These are phyloP conservation scores for Avena eriantha DNA, from an alignment of 176 grass and related monocot species.

Conservation along the genomic window DNA sequence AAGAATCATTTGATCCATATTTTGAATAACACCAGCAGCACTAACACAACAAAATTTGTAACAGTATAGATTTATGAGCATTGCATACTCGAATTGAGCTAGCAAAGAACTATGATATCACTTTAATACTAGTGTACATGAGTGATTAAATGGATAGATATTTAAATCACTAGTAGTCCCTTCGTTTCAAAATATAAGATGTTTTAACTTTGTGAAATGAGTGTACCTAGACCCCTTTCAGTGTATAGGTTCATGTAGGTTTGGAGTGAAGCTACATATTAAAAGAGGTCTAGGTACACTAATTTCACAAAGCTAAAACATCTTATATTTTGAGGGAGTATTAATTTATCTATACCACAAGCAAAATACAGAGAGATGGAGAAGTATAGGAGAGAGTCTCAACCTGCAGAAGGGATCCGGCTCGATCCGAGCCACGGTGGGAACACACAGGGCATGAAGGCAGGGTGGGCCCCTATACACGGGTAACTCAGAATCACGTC, in stretches of 20 bases:
- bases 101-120: neutral
- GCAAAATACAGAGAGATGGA: too few relatives aligned
- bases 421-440: neutral
- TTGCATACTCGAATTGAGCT: neutral
- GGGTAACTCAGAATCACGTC: neutral
- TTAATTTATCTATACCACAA: too few relatives aligned
- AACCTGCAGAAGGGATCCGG: constrained; percentile 16
- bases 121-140: too few relatives aligned
- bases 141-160: neutral
- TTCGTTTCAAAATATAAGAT: too few relatives aligned
- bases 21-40: neutral
- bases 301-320: too few relatives aligned
- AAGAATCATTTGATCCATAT: neutral
- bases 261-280: too few relatives aligned
- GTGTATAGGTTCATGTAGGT: too few relatives aligned
- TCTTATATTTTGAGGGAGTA: too few relatives aligned
- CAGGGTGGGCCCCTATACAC: neutral
- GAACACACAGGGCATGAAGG: neutral
- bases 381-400: neutral
- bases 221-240: too few relatives aligned
- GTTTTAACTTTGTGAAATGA: too few relatives aligned
- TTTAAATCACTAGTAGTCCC: too few relatives aligned
- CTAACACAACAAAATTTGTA: neutral
- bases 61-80: neutral
- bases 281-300: too few relatives aligned